These are phyloP conservation scores for Pseudozyma sp. DNA, from an alignment of 1,284 basidiomycete genomes.

Conservation along the genomic window DNA sequence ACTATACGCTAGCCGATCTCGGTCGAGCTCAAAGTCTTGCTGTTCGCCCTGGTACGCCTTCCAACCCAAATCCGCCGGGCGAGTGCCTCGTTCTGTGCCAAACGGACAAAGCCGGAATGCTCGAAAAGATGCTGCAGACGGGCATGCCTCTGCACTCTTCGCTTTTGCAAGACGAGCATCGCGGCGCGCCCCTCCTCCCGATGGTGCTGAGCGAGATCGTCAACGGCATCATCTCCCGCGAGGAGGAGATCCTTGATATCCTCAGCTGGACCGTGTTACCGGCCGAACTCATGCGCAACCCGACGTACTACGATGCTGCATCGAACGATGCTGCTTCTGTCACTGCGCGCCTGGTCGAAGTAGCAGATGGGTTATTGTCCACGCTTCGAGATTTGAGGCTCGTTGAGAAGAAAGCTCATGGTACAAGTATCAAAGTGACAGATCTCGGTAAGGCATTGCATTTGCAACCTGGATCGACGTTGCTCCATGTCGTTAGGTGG, in stretches of 20 bases:
- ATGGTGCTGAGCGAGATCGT: slow-evolving; percentile 50
- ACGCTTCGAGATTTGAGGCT: slow-evolving; percentile 34
- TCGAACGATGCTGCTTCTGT: slow-evolving; percentile 17
- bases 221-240: slow-evolving; percentile 11
- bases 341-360: slow-evolving; percentile 35
- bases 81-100: slow-evolving; percentile 82
- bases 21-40: slow-evolving; percentile 92
- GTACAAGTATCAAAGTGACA: slow-evolving; percentile 11
- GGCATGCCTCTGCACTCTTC: slow-evolving; percentile 90
- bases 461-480: slow-evolving; percentile 37
- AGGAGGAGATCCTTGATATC: slow-evolving; percentile 74
- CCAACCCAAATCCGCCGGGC: slow-evolving; percentile 46
- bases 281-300: slow-evolving; percentile 80
- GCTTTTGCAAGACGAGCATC: slow-evolving; percentile 73
- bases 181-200: slow-evolving; percentile 34
- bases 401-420: slow-evolving; percentile 15
- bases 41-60: slow-evolving; percentile 73
- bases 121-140: slow-evolving; percentile 81
- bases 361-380: slow-evolving; percentile 22
- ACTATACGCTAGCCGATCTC: slow-evolving; percentile 85
- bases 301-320: slow-evolving; percentile 82
- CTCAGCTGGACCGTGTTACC: slow-evolving; percentile 87
- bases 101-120: slow-evolving; percentile 85
- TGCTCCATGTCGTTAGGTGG: slow-evolving; percentile 47
- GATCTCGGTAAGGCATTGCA: slow-evolving; percentile 44